phyloP scores from a whole-genome alignment of 768 basidiomycete genomes.

The Albatrellus ellisii region DNA sequence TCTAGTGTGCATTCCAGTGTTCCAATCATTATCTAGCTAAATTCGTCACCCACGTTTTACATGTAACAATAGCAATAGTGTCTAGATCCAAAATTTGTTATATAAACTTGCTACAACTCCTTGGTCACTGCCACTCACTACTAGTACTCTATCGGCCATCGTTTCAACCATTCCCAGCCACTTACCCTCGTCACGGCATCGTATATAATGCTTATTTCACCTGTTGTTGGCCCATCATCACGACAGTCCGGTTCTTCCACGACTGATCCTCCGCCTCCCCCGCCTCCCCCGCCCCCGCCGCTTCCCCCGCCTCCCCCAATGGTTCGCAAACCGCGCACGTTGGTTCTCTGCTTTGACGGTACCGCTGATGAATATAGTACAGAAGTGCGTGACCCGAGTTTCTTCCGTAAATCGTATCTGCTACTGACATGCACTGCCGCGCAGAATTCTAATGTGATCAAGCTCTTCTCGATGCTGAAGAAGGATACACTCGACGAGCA shows the following conservation, averaged over 20 bases:
- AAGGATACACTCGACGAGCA: constrained; percentile 25
- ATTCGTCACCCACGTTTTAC: no score
- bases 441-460: constrained; percentile 30
- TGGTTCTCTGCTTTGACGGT: constrained; percentile 13
- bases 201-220: no score
- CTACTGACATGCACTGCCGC: background rate
- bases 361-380: constrained; percentile 5
- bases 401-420: background rate
- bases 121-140: no score
- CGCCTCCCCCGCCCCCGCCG: background rate
- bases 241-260: background rate
- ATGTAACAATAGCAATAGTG: no score
- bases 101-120: no score
- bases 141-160: no score
- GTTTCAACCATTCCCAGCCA: no score
- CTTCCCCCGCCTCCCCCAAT: background rate
- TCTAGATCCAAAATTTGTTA: no score
- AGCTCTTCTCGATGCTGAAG: constrained; percentile 23
- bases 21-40: no score
- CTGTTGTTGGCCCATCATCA: background rate
- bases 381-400: background rate
- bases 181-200: no score
- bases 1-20: no score
- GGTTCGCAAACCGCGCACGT: constrained; percentile 7
- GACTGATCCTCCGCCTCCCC: background rate